Conservation (phyloP, 2,329 filamentous ascomycete species). For the Epichloe typhina region DNA sequence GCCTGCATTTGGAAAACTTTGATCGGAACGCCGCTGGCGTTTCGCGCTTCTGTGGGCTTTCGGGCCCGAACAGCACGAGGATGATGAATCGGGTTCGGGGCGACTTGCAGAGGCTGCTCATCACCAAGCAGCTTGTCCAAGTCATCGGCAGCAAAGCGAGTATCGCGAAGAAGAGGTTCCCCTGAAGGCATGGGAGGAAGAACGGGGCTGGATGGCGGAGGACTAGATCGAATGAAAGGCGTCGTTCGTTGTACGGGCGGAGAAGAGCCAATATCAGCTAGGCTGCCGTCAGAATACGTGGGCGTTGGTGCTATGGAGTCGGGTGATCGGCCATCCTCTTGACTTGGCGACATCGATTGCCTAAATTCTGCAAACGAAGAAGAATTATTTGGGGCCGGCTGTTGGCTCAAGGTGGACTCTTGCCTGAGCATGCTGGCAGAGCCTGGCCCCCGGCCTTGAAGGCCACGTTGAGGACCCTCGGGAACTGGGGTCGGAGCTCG, state of each 20-base stretch:
- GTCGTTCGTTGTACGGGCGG: constrained; percentile 62
- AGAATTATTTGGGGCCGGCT: constrained; percentile 33
- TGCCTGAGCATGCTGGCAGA: constrained; percentile 34
- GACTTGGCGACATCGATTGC: constrained; percentile 28
- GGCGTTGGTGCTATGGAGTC: constrained; percentile 41
- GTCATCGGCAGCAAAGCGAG: constrained; percentile 75
- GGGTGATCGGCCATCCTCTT: constrained; percentile 39
- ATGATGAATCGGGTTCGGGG: constrained; percentile 18
- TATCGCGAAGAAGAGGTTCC: constrained; percentile 52
- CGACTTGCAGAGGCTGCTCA: constrained; percentile 29
- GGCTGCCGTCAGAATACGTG: constrained; percentile 49
- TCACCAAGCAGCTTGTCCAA: constrained; percentile 58
- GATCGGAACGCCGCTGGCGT: constrained; percentile 23
- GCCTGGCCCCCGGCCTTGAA: constrained; percentile 18
- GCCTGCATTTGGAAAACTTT: constrained; percentile 31
- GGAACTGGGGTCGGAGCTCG: constrained; percentile 68
- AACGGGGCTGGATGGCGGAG: constrained; percentile 67
- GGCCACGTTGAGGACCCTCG: constrained; percentile 19
- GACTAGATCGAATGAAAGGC: constrained; percentile 42
- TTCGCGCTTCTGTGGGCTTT: constrained; percentile 19
- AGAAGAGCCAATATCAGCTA: constrained; percentile 76
- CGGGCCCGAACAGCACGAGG: constrained; percentile 3
- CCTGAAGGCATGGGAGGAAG: constrained; percentile 50
- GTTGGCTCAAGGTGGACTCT: constrained; percentile 44
- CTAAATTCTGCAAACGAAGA: constrained; percentile 30